Percentiles rank a stretch among this genome's conserved stretches.
Evolutionary conservation across 2,329 filamentous ascomycete genomes (phyloP).

Genomic region (Aureobasidium sp.): DNA sequence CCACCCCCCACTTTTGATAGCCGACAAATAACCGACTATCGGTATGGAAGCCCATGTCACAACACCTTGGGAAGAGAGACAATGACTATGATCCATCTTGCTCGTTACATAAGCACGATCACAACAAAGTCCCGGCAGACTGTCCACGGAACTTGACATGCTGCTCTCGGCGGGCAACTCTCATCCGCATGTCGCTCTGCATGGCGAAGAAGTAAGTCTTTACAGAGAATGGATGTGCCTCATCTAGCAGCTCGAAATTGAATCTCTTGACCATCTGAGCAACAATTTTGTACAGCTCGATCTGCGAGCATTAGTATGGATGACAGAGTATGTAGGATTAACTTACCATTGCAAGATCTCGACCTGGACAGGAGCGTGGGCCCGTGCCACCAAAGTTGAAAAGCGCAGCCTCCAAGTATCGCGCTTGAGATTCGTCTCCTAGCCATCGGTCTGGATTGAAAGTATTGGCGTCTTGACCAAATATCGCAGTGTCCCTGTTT

Average conservation of each 20-base stretch:
- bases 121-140: background rate
- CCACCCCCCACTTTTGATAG: background rate
- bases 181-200: conserved; percentile 15
- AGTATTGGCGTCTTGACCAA: conserved; percentile 55
- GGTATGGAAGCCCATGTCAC: background rate
- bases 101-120: background rate
- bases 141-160: background rate
- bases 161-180: background rate
- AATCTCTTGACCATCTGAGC: conserved; percentile 18
- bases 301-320: background rate
- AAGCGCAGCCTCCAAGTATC: conserved; percentile 17
- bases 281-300: conserved; percentile 18
- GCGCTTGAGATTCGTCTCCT: conserved; percentile 30
- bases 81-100: background rate
- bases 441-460: conserved; percentile 63
- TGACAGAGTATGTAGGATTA: no score
- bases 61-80: background rate
- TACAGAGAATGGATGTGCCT: conserved; percentile 11
- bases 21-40: background rate
- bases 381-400: conserved; percentile 20
- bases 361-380: conserved; percentile 19
- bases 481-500: conserved; percentile 58
- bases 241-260: conserved; percentile 18
- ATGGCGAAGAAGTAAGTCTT: conserved; percentile 16
- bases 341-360: conserved; percentile 17